These are phyloP conservation scores for Trichoderma sp. DNA, from an alignment of 2,329 filamentous ascomycete species.

Conservation along the genomic window DNA sequence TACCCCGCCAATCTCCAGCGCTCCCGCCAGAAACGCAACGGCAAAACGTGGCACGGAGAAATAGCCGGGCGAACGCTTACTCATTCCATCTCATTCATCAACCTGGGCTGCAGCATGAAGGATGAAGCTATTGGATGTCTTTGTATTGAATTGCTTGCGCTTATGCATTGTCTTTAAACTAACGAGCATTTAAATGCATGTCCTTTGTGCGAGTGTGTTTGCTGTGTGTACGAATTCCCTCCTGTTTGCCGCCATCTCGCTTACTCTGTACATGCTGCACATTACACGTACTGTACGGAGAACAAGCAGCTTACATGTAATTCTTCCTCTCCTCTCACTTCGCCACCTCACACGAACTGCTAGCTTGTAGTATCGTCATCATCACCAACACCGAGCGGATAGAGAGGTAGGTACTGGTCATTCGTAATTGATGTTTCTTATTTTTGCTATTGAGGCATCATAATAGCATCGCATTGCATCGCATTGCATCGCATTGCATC, in stretches of 20 bases:
- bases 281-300: neutral
- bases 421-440: neutral
- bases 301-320: neutral
- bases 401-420: neutral
- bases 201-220: neutral
- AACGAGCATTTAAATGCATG: neutral
- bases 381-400: neutral
- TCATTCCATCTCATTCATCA: neutral
- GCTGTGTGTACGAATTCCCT: neutral
- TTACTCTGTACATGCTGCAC: neutral
- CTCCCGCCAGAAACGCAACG: conserved; percentile 6
- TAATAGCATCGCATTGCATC: neutral
- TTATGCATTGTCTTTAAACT: neutral
- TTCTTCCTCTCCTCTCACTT: neutral
- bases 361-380: neutral
- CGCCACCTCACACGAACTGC: neutral
- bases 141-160: neutral
- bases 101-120: neutral
- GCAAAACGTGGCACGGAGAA: conserved; percentile 17
- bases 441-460: neutral
- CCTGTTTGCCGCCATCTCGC: neutral
- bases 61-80: neutral
- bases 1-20: conserved; percentile 20
- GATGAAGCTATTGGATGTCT: neutral
- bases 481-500: too few relatives aligned